These are phyloP conservation scores for Macadamia tetraphylla DNA, from an alignment of 164 flowering plant species.

Conservation along the genomic window DNA sequence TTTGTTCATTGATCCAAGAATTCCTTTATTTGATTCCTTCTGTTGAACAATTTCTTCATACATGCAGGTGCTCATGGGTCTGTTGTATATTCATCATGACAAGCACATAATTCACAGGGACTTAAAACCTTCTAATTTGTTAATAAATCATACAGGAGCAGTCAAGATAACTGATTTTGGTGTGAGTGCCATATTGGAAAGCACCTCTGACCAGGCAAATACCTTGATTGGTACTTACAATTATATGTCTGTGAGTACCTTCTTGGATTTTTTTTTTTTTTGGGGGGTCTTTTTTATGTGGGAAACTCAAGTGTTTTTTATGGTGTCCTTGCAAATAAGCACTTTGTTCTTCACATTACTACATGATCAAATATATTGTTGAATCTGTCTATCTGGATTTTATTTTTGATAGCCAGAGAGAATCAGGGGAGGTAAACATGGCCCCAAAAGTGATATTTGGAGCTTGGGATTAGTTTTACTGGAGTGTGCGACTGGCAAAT, in stretches of 20 bases:
- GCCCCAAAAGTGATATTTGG: constrained; percentile 90
- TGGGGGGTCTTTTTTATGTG: background rate
- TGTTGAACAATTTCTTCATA: background rate
- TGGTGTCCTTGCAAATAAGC: background rate
- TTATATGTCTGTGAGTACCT: constrained; percentile 91
- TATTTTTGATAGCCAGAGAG: constrained; percentile 75
- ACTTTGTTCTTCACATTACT: background rate
- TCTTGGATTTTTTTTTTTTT: background rate
- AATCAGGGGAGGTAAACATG: constrained; percentile 59
- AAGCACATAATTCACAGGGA: constrained; percentile 92
- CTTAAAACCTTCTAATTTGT: constrained; percentile 86
- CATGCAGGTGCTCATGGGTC: constrained; percentile 81
- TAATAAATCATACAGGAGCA: constrained; percentile 88
- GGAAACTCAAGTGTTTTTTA: background rate
- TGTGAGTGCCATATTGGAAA: constrained; percentile 76
- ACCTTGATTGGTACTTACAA: constrained; percentile 87
- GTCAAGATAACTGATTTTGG: constrained; percentile 98
- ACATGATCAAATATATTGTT: background rate
- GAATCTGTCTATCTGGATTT: constrained; percentile 8
- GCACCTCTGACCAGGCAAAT: constrained; percentile 74
- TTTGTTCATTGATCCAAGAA: background rate
- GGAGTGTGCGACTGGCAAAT: constrained; percentile 85
- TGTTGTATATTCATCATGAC: constrained; percentile 88
- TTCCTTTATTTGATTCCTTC: background rate
- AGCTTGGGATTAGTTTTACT: constrained; percentile 91